These are phyloP conservation scores for Lophiotrema nucula DNA, from an alignment of 495 filamentous ascomycete genomes.

Conservation along the genomic window DNA sequence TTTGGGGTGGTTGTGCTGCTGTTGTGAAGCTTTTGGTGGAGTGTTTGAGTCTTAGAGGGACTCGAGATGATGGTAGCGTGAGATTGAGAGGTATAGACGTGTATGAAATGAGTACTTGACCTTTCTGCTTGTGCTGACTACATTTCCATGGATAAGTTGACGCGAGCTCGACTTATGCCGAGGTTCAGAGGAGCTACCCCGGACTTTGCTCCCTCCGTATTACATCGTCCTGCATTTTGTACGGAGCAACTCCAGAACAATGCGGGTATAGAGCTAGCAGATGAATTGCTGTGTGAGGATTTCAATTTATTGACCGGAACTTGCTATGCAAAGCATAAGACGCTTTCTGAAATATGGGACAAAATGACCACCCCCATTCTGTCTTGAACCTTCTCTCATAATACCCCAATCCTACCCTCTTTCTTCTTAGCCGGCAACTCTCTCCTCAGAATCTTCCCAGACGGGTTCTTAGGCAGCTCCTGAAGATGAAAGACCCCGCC, in stretches of 20 bases:
- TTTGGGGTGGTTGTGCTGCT: not conserved
- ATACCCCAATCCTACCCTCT: constrained; percentile 6
- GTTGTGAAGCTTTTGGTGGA: not conserved
- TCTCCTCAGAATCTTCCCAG: constrained; percentile 23
- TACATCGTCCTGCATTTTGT: too few species aligned
- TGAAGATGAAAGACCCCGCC: constrained; percentile 21
- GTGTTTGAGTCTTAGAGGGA: not conserved
- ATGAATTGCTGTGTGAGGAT: too few species aligned
- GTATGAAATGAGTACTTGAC: not conserved
- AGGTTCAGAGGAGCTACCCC: too few species aligned
- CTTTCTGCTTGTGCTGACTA: not conserved
- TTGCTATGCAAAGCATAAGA: too few species aligned
- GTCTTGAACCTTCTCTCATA: too few species aligned
- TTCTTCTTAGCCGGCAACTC: constrained; percentile 19
- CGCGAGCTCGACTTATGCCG: constrained; percentile 4
- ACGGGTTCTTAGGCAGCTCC: constrained; percentile 20
- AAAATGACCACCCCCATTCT: too few species aligned
- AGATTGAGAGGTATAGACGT: not conserved
- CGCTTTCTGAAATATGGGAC: too few species aligned
- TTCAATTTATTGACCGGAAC: too few species aligned
- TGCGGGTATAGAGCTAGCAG: too few species aligned
- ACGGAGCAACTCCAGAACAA: too few species aligned
- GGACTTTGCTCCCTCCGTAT: too few species aligned
- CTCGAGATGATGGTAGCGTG: not conserved
- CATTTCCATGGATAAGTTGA: not conserved